Evolutionary conservation across 805 yeast species (phyloP).

Genomic region (Wickerhamomyces tratensis): DNA sequence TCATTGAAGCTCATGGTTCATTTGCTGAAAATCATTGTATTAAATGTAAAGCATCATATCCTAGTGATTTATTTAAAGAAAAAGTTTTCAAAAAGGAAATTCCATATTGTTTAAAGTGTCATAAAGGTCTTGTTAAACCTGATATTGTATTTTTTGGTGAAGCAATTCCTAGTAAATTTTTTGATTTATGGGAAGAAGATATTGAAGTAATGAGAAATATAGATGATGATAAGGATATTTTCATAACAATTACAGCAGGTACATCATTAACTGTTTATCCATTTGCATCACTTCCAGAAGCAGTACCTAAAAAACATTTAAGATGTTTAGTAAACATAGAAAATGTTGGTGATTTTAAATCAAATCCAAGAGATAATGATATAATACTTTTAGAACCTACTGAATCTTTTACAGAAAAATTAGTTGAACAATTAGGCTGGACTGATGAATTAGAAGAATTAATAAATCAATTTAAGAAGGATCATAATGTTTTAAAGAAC

Average conservation of each 20-base stretch:
- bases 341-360: conserved; percentile 60
- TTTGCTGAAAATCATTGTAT: conserved; percentile 82
- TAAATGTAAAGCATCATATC: conserved; percentile 52
- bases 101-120: conserved; percentile 51
- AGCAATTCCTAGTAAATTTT: conserved; percentile 62
- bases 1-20: conserved; percentile 94
- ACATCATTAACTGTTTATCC: conserved; percentile 87
- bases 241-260: conserved; percentile 82
- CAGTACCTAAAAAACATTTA: conserved; percentile 34
- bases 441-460: conserved; percentile 37
- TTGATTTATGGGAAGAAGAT: conserved; percentile 57
- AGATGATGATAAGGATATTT: conserved; percentile 37
- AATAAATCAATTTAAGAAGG: conserved; percentile 18
- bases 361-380: conserved; percentile 49
- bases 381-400: conserved; percentile 51
- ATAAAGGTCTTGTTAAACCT: conserved; percentile 72
- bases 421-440: conserved; percentile 62
- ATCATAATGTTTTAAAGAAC: conserved; percentile 1
- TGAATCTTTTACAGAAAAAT: conserved; percentile 48
- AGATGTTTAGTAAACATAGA: conserved; percentile 72
- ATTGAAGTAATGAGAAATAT: conserved; percentile 14
- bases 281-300: conserved; percentile 75
- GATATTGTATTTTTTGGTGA: conserved; percentile 95
- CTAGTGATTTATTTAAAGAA: conserved; percentile 32
- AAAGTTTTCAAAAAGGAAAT: conserved; percentile 23